Base-by-base conservation (phyloP, 139 green algal species). In the Pycnococcus provasolii region DNA sequence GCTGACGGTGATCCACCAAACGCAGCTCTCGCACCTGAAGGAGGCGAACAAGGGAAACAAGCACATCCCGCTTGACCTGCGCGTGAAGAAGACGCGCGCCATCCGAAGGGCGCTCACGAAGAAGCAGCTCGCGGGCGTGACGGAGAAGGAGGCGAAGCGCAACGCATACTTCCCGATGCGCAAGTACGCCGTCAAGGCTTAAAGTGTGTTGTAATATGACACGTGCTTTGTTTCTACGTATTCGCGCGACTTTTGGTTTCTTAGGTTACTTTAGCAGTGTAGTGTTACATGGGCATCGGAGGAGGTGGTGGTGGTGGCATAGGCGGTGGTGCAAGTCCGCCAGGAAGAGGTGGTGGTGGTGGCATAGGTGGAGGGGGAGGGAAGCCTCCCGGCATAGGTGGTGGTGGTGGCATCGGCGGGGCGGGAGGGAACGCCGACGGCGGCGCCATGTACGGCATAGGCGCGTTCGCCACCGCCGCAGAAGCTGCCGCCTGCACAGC, bases 11-110 rank as follows among this genome's bases (percentile, higher is more conserved):
- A 91, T 96, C 74, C 86, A 79, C 74, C 88, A 96, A 73, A 94
- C 89, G 63, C 86, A 96, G 87, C 84, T 86, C 45, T 68, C 73
- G 4, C 86, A 88, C 1, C 79, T 99, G 42, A 77, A 89, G 51
- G 81, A 91, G 45, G 85, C 77, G 3, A 87, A 81, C 66, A 50
- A 83, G 62, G 88, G 90, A 53, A 95, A 93, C 86, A 90, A 92
- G 68, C 91, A 91, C 77, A 58, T 92, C 58, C 94, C 93, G 39
- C 77, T 98, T 45, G 93, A 99, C 77, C 81, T 99, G 63, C 83
- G 93, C 50, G 50, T 68, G 39, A 97, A 97, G 87, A 96, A 97
- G 89, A 99, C 93, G 11, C 88, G 93, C 58, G 93, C 93, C 57
- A 95, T 98, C 77, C 84, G 93, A 67, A 74, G 80, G 42, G 60